Conservation (phyloP, 805 yeast species). For the Candida bentonensis region DNA sequence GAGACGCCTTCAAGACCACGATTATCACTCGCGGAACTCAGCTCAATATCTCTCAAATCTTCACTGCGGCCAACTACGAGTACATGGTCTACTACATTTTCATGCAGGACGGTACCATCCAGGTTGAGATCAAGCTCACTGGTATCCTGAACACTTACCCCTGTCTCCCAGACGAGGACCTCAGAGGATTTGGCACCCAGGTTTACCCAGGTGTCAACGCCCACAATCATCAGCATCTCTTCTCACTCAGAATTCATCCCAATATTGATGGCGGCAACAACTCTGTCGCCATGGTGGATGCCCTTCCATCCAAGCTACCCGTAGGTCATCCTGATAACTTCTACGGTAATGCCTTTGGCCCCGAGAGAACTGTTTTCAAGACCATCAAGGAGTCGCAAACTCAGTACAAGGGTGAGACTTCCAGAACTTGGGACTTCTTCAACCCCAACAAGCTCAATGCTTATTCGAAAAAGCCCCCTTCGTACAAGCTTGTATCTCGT, state of each 20-base stretch:
- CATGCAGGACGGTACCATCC: constrained; percentile 74
- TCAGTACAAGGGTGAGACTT: constrained; percentile 39
- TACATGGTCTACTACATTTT: constrained; percentile 74
- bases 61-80: constrained; percentile 80
- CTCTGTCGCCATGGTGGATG: constrained; percentile 58
- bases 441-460: constrained; percentile 55
- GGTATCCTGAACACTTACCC: constrained; percentile 70
- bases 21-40: constrained; percentile 64
- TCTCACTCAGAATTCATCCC: constrained; percentile 65
- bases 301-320: constrained; percentile 41
- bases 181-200: constrained; percentile 67
- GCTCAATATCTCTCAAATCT: constrained; percentile 63
- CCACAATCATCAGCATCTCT: constrained; percentile 77
- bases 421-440: constrained; percentile 39
- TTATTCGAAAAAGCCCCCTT: constrained; percentile 61
- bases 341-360: constrained; percentile 66
- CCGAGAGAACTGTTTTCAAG: constrained; percentile 39
- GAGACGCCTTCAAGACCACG: constrained; percentile 64
- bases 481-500: constrained; percentile 63
- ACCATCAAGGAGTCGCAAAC: not conserved
- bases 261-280: constrained; percentile 70
- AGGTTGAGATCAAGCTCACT: constrained; percentile 63
- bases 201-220: constrained; percentile 75
- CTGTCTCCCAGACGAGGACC: constrained; percentile 47
- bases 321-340: constrained; percentile 55